Base-by-base conservation (phyloP, 306 rosid genomes). In the Vicia villosa region DNA sequence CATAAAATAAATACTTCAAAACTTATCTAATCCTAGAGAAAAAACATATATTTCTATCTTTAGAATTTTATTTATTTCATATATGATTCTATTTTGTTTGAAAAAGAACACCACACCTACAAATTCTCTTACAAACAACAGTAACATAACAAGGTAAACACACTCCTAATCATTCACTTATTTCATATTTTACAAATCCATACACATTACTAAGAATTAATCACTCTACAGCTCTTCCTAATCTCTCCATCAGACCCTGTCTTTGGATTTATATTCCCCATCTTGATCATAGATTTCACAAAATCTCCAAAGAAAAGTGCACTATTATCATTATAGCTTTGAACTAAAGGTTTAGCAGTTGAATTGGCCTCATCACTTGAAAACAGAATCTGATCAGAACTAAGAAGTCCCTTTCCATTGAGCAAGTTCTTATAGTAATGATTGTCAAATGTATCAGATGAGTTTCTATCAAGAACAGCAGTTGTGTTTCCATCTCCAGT, bases 401-500 rank as follows among this genome's bases (percentile, higher is more conserved):
- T 40, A 9, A 94, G 84, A 60, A 94, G 94, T 0, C 92, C 97
- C 63, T 85, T 90, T 30, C 74, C 83, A 1, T 1, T 75, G 4
- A 83, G 74, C 79, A 94, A 71, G 78, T 94, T 94, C 63, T 84
- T 74, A 57, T 73, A 91, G 83, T 88, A 94, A 65, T 87, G 90
- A 64, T 81, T 94, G 84, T 94, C 99, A 34, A 91, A 94, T n/a
- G 86, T n/a, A 73, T 91, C 97, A 0, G 63, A 4, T 0, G 99
- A 94, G 83, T 84, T 91, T 15, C 91, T 69, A 43, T 94, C 99
- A 8, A 94, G 75, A 3, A 32, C 74, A 0, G 88, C 60, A 10
- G 85, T 82, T 19, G 45, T 66, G 83, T 77, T 91, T 61, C 90
- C 92, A 70, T 87, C 96, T 26, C 89, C 84, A 8, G 55, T 84